A percentile compares a stretch with the other conserved stretches of the same genome.
Conservation (phyloP, 2,329 filamentous ascomycete genomes). For the Talaromyces sp. region DNA sequence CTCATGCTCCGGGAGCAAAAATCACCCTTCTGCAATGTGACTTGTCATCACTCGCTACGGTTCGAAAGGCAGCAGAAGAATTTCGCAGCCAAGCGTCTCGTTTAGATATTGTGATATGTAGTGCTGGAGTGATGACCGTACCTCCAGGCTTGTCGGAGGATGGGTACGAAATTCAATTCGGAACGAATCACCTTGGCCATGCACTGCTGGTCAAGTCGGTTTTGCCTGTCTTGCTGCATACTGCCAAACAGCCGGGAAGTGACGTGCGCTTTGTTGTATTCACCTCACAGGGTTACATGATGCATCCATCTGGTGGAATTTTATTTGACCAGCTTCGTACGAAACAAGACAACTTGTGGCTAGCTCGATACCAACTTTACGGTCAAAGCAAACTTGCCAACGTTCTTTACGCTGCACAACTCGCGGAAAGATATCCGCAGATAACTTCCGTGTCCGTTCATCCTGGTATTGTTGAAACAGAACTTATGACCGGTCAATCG, state of each 20-base stretch:
- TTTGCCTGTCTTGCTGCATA: constrained; percentile 36
- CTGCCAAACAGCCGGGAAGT: constrained; percentile 11
- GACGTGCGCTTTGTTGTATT: constrained; percentile 36
- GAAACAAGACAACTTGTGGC: not conserved
- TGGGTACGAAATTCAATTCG: constrained; percentile 42
- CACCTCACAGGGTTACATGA: constrained; percentile 26
- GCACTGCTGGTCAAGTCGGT: constrained; percentile 41
- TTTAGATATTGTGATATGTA: constrained; percentile 43
- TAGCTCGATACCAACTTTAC: constrained; percentile 33
- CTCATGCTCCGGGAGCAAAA: constrained; percentile 23
- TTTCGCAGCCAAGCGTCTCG: constrained; percentile 40
- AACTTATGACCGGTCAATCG: constrained; percentile 26
- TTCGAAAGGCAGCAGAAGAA: constrained; percentile 39
- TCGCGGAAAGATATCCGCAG: constrained; percentile 41
- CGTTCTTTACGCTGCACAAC: constrained; percentile 42
- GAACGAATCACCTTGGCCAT: constrained; percentile 46
- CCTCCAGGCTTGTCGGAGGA: constrained; percentile 34
- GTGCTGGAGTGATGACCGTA: constrained; percentile 44
- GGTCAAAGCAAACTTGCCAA: constrained; percentile 49
- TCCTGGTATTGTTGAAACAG: constrained; percentile 43
- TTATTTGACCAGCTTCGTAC: constrained; percentile 18
- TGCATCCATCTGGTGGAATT: constrained; percentile 1
- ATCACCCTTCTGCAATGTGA: constrained; percentile 48
- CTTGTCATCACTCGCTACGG: constrained; percentile 46
- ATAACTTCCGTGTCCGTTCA: constrained; percentile 46